Percentiles rank a stretch among this genome's conserved stretches.
These are phyloP conservation scores for Alternaria conjuncta DNA, from an alignment of 2,329 filamentous ascomycete genomes.

Conservation along the genomic window DNA sequence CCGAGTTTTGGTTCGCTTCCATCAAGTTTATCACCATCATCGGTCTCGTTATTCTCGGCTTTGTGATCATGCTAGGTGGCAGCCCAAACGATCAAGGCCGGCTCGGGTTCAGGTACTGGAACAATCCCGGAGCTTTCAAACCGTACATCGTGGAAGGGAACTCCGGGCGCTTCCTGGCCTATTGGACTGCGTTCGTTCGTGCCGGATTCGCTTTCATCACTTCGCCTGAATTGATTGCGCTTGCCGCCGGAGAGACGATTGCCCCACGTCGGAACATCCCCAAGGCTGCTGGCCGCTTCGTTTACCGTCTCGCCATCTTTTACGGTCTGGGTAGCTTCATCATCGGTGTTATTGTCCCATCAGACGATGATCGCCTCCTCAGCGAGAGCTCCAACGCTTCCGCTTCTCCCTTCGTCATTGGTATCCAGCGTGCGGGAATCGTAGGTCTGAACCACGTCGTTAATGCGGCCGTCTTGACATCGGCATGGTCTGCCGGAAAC, in stretches of 20 bases:
- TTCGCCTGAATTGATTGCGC: constrained; percentile 44
- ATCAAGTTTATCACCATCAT: constrained; percentile 55
- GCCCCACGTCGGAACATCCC: constrained; percentile 55
- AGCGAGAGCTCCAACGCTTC: constrained; percentile 41
- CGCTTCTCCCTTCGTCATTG: constrained; percentile 64
- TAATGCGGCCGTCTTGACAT: constrained; percentile 77
- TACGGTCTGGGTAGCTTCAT: constrained; percentile 61
- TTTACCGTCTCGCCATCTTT: constrained; percentile 62
- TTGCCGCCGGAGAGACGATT: constrained; percentile 44
- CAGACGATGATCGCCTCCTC: constrained; percentile 57
- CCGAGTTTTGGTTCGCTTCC: constrained; percentile 60
- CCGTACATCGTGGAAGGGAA: constrained; percentile 58
- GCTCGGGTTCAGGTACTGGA: constrained; percentile 72
- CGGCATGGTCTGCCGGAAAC: constrained; percentile 74
- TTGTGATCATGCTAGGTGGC: constrained; percentile 47
- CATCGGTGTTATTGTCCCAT: constrained; percentile 66
- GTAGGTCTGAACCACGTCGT: constrained; percentile 72
- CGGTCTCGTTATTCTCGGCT: constrained; percentile 43
- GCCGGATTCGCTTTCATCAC: constrained; percentile 55
- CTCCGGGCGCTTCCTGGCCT: constrained; percentile 68
- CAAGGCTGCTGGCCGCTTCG: constrained; percentile 60
- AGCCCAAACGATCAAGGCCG: constrained; percentile 43
- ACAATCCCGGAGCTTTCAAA: constrained; percentile 63
- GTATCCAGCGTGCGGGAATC: constrained; percentile 71
- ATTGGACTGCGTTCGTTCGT: constrained; percentile 62